Base-by-base conservation (phyloP, 306 rosid genomes). In the Leucaena leucocephala region DNA sequence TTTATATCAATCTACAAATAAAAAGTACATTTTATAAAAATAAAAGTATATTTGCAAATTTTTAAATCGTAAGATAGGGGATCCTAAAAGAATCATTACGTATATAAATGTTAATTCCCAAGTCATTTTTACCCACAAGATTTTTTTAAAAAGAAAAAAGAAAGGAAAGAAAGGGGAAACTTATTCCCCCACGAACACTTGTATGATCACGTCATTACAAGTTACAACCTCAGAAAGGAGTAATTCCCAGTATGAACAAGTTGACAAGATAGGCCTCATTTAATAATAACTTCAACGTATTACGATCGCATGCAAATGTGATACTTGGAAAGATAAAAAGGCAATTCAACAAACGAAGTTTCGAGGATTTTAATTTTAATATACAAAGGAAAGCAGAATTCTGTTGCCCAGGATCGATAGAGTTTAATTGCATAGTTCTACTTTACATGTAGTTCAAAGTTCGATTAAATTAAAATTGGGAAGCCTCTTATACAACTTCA, bases 271-370 rank as follows among this genome's bases (percentile, higher is more conserved):
- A 4, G 2, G 35, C 4, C 50, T 42, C 0, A 3, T 10, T 40
- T 19, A 42, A 42, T 11, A 67, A 40, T 19, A 4, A 40, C 42
- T 19, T 8, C 35, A 42, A 19, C 21, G 46, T n/a, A 36, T 42
- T n/a, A 19, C 45, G 9, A 9, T 67, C 72, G 46, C 50, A 42
- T 10, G 17, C 19, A 67, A 40, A 67, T 67, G 72, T 67, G 70
- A 65, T 38, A 65, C 27, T n/a, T n/a, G 7, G 49, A 66, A 16
- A 66, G 71, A 66, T 66, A 36, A 36, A 59, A 27, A 34, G n/a
- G 67, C 16, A 27, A 13, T 34, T 34, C 67, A 27, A 5, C 7
- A 27, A 61, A 59, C 16, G 33, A 33, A 61, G 40, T 61, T 61
- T 14, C n/a, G 22, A 38, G 14, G 27, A 65, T 36, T 8, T 36